phyloP scores from a whole-genome alignment of 2,329 filamentous ascomycete genomes.

The Hypoxylon sp. region DNA sequence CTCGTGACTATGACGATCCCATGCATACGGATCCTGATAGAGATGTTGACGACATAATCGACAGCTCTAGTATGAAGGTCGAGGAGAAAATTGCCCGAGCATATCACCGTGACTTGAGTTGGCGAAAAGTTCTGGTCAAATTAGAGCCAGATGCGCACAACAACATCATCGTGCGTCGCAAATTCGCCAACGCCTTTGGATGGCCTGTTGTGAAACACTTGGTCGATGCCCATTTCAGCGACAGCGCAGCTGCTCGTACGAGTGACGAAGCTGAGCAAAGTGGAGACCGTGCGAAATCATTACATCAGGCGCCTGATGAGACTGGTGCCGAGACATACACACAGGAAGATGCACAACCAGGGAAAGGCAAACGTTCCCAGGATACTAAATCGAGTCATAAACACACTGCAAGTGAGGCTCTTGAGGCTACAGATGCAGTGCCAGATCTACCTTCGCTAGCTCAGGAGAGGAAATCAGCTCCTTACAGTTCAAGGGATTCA shows the following conservation, averaged over 20 bases:
- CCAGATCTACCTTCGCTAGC: constrained; percentile 58
- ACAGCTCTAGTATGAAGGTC: constrained; percentile 82
- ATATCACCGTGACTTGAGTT: constrained; percentile 91
- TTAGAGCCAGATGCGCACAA: constrained; percentile 98
- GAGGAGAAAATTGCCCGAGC: constrained; percentile 98
- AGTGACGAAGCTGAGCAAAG: constrained; percentile 76
- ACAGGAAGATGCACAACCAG: constrained; percentile 51
- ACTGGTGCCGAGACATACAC: constrained; percentile 75
- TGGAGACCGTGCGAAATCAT: constrained; percentile 76
- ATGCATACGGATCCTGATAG: constrained; percentile 62
- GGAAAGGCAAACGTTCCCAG: constrained; percentile 10
- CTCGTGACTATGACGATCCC: constrained; percentile 67
- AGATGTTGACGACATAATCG: constrained; percentile 62
- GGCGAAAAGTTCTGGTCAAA: constrained; percentile 96
- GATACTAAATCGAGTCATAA: constrained; percentile 30
- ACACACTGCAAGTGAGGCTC: constrained; percentile 50
- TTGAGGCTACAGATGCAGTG: constrained; percentile 62
- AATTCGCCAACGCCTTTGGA: constrained; percentile 97
- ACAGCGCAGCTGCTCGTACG: constrained; percentile 74
- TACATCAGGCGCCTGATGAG: constrained; percentile 67
- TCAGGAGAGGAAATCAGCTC: constrained; percentile 40
- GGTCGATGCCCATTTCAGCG: constrained; percentile 93
- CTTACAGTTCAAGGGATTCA: constrained; percentile 46
- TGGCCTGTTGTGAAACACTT: constrained; percentile 98
- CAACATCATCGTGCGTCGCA: constrained; percentile 95